Base-by-base conservation (phyloP, 2,329 filamentous ascomycete genomes). In the Stachybotrys echinatus region DNA sequence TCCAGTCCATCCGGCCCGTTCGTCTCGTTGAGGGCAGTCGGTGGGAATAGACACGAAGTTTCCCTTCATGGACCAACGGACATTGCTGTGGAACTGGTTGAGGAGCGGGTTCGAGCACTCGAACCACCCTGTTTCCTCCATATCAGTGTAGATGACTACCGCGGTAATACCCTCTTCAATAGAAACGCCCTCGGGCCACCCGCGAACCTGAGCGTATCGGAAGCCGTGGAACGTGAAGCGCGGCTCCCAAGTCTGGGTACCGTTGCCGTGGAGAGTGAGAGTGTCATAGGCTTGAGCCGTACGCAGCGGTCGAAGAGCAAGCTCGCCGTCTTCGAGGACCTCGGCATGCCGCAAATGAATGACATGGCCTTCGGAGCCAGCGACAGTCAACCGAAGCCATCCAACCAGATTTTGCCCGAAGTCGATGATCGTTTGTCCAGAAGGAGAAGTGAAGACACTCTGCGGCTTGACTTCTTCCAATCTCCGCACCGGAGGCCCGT, bases 371-470 rank as follows among this genome's bases (percentile, higher is more conserved):
- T 60, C 58, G 0, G 68, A 64, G 0, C 68, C 73, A 31, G 54
- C 54, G 2, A 74, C 60, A 0, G 63, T 58, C 6, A 82, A 50
- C 3, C 64, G 63, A 1, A 81, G 50, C 58, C 70, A 69, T 0
- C 80, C 80, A 1, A 81, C 79, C 0, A 83, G 60, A 51, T 83
- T 82, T 55, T 83, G 79, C 1, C 79, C 79, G 58, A 83, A 82
- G 52, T 83, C 65, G n/a, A 81, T 50, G 3, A 80, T 80, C 0
- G 64, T 53, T 51, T n/a, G n/a, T n/a, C n/a, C n/a, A n/a, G n/a
- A n/a, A n/a, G n/a, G n/a, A n/a, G n/a, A n/a, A n/a, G n/a, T n/a
- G n/a, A n/a, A n/a, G n/a, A n/a, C n/a, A n/a, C n/a, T n/a, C n/a
- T n/a, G n/a, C n/a, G n/a, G n/a, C n/a, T n/a, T n/a, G n/a, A n/a